Evolutionary conservation across 2,329 filamentous ascomycete genomes (phyloP).

Genomic region (Colletotrichum melonis): DNA sequence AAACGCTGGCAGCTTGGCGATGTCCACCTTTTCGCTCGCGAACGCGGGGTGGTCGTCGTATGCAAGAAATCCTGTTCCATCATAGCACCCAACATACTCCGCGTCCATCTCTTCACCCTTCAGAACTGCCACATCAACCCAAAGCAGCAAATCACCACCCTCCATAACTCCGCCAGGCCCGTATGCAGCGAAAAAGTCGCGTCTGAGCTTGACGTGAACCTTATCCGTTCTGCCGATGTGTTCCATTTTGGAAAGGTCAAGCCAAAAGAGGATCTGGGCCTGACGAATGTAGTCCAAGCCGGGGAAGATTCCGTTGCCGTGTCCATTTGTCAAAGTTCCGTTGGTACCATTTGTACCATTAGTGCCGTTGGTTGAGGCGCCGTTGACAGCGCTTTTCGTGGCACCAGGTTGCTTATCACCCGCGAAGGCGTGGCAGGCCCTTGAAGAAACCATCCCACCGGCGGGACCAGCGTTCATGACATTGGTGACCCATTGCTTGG

Average conservation of each 20-base stretch:
- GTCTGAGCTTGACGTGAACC: slow-evolving; percentile 31
- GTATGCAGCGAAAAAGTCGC: slow-evolving; percentile 26
- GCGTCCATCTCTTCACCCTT: slow-evolving; percentile 33
- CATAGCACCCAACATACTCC: slow-evolving; percentile 31
- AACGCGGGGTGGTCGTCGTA: slow-evolving; percentile 25
- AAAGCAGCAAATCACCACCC: slow-evolving; percentile 27
- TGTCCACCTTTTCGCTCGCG: slow-evolving; percentile 7
- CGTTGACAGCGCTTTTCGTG: slow-evolving; percentile 14
- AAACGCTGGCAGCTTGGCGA: slow-evolving; percentile 10
- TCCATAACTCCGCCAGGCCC: slow-evolving; percentile 30
- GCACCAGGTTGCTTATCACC: slow-evolving; percentile 30
- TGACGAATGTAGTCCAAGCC: slow-evolving; percentile 32
- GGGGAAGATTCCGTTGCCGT: slow-evolving; percentile 19
- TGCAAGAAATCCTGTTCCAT: slow-evolving; percentile 26
- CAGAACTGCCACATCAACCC: slow-evolving; percentile 27
- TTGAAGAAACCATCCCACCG: slow-evolving; percentile 22
- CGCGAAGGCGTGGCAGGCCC: slow-evolving; percentile 27
- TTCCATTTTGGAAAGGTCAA: slow-evolving; percentile 33
- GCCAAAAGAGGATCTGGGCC: slow-evolving; percentile 28
- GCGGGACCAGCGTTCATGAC: slow-evolving; percentile 14
- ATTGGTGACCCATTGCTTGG: slow-evolving; percentile 33
- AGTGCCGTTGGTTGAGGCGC: slow-evolving; percentile 10
- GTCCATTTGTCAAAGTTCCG: slow-evolving; percentile 15
- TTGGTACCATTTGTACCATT: slow-evolving; percentile 11
- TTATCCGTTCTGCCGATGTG: slow-evolving; percentile 27